Evolutionary conservation across 75 land plant genomes (phyloP).

Genomic region (Selaginella tamariscina): DNA sequence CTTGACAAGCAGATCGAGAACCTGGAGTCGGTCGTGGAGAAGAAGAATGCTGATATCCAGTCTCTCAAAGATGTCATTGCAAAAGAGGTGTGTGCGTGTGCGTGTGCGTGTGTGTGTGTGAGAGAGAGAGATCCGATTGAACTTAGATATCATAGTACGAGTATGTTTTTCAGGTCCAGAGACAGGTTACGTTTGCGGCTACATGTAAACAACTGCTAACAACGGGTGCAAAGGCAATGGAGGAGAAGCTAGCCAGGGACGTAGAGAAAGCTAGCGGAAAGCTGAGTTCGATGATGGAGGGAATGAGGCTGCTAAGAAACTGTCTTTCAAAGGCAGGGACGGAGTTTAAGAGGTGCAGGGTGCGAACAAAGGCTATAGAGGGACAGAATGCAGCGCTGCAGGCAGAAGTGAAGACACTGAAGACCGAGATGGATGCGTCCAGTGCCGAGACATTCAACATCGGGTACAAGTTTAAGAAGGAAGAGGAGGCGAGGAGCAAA

Average conservation of each 20-base stretch:
- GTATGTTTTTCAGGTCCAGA: too few species aligned
- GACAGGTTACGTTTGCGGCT: background rate
- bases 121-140: too few species aligned
- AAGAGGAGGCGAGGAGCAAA: background rate
- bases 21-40: background rate
- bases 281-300: background rate
- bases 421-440: background rate
- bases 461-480: background rate
- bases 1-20: background rate
- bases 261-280: background rate
- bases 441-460: background rate
- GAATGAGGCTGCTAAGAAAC: slow-evolving; percentile 1
- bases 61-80: background rate
- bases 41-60: background rate
- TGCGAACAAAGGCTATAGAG: background rate
- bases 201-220: slow-evolving; percentile 9
- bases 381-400: background rate
- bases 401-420: background rate
- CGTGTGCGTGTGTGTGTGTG: too few species aligned
- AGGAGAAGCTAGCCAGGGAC: background rate
- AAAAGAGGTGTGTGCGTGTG: too few species aligned
- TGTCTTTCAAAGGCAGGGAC: background rate
- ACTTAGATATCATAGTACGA: too few species aligned
- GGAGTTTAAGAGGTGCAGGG: background rate
- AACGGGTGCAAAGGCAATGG: background rate